phyloP scores from a whole-genome alignment of 2,329 filamentous ascomycete species.

The Phyllosticta capitalensis region DNA sequence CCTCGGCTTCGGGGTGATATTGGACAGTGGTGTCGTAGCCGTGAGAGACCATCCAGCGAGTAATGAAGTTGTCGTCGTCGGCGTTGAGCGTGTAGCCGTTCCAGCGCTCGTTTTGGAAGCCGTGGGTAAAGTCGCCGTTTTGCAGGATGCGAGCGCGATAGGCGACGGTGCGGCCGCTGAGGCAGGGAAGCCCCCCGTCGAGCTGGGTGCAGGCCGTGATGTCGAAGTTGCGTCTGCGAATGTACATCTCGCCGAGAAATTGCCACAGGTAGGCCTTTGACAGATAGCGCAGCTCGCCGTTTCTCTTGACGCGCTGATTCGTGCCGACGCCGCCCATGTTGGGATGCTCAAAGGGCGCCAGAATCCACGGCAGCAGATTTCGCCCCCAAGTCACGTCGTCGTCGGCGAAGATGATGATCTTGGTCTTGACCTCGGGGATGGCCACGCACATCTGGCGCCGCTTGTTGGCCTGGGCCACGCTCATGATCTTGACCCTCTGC shows the following conservation, averaged over 20 bases:
- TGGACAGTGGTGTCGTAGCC: constrained; percentile 93
- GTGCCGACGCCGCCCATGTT: constrained; percentile 85
- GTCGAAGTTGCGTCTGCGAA: constrained; percentile 91
- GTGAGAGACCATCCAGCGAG: constrained; percentile 86
- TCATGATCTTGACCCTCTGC: constrained; percentile 62
- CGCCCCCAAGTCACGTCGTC: constrained; percentile 91
- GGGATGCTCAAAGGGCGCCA: constrained; percentile 81
- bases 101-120: constrained; percentile 89
- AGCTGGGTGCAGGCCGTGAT: constrained; percentile 92
- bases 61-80: constrained; percentile 97
- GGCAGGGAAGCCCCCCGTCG: constrained; percentile 91
- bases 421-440: constrained; percentile 72
- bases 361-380: constrained; percentile 79
- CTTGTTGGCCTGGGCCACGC: constrained; percentile 84
- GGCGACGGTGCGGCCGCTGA: constrained; percentile 87
- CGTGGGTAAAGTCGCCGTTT: constrained; percentile 74
- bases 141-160: constrained; percentile 84
- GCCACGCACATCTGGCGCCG: constrained; percentile 87
- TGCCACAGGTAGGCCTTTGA: constrained; percentile 57
- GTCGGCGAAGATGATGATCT: constrained; percentile 85
- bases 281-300: constrained; percentile 34
- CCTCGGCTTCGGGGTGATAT: constrained; percentile 70
- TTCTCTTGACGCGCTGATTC: constrained; percentile 73
- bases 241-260: constrained; percentile 84
- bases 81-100: constrained; percentile 76